Base-by-base conservation (phyloP, 2,329 filamentous ascomycete genomes). In the Bimuria novae-zelandiae region DNA sequence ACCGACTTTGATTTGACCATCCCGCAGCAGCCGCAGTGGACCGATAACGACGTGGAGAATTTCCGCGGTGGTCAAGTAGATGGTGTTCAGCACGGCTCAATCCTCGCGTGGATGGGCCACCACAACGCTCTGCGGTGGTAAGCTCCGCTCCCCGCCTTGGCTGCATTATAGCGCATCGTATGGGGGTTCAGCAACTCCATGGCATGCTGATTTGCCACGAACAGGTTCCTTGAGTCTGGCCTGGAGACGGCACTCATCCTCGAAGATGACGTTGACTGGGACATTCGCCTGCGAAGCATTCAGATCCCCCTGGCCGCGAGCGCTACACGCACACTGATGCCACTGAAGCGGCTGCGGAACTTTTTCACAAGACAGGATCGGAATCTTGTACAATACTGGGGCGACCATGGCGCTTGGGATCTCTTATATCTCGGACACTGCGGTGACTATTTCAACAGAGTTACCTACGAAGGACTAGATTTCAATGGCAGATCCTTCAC, bases 261-360 rank as follows among this genome's bases (percentile, higher is more conserved):
- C 36, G 76, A 78, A 65, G 76, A 78, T 60, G 76, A 78, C 52
- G 75, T 77, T 25, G 75, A 78, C 54, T 78, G 74, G 72, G 75
- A 77, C 55, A 73, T 78, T 33, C 75, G 72, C 44, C 67, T 78
- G 12, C 75, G 75, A 49, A 76, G 71, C 51, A 52, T 66, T n/a
- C 75, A 78, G 54, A 65, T 76, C 11, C 76, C 76, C 4, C 65
- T 73, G 6, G 73, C 75, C 7, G 74, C 76, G 45, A 72, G 67
- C 33, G 75, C 75, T 22, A 66, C 70, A 17, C 74, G 76, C 48
- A 67, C 69, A 23, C 59, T 77, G 10, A 57, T 77, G 36, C 68
- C 69, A 19, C 68, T 70, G 10, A 54, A 61, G 17, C 63, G 56
- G 23, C 49, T 58, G 23, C 54, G 55, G 50, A 59, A 60, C 32